Evolutionary conservation across 2,329 filamentous ascomycete species (phyloP), one percentile per base, ranked within the genome.

Genomic region (Calonectria hawksworthii): DNA sequence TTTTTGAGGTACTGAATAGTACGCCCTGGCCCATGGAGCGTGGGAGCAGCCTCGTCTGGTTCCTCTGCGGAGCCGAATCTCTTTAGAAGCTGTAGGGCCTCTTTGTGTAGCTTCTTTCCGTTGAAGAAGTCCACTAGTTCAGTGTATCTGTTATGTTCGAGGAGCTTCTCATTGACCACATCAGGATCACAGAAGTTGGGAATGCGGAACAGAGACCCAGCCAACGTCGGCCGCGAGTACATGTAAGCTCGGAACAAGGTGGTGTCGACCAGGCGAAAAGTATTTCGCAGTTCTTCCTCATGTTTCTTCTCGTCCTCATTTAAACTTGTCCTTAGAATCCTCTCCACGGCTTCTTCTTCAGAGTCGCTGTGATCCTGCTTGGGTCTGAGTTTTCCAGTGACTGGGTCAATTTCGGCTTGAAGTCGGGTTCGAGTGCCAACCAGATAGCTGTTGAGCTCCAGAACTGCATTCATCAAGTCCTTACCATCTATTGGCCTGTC

Each of bases 41-140:
- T 84, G 2, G 89, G 89, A 0, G 89, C 88, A 2, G 86, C 86
- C 59, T 89, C 87, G 71, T 90, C 87, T 13, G 87, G 87, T 73
- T 87, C 84, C 34, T 89, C 84, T 2, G 90, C 88, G 34, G 90
- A 91, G 23, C 96, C 96, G 79, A 98, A 98, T 76, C 93, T 94
- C 79, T 92, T 91, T 0, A 99, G 89, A 36, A 98, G 87, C 77
- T 95, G 94, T 23, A 99, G 87, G 0, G 97, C 96, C 82, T 98
- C 93, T 23, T 93, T 92, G 85, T 99, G 97, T 51, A 99, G 90
- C 84, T 94, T 96, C 87, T 99, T 99, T 76, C 97, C 97, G 81
- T 98, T 95, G 79, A 99, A 93, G 83, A 99, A 99, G 84, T 99
- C 96, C n/a, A 99, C 96, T 2, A 99, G 88, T 85, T 99, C 96